Evolutionary conservation across 768 basidiomycete species (phyloP).

Genomic region (Galerina sulciceps): DNA sequence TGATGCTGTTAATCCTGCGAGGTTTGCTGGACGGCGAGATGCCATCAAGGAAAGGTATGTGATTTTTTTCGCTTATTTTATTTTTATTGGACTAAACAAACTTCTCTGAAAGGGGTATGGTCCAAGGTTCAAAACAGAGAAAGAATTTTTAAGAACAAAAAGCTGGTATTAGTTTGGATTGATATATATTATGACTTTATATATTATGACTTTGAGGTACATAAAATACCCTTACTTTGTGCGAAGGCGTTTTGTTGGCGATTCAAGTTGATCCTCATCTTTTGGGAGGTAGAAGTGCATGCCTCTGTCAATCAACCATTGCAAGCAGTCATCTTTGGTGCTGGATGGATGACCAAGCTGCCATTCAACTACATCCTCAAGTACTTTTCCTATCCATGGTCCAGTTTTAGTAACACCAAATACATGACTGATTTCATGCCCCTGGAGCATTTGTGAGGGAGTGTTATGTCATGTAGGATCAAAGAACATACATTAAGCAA

Average conservation of each 20-base stretch:
- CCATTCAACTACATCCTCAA: conserved; percentile 80
- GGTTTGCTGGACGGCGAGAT: conserved; percentile 68
- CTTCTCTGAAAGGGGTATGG: conserved; percentile 66
- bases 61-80: neutral
- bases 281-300: conserved; percentile 39
- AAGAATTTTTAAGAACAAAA: conserved; percentile 34
- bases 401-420: conserved; percentile 65
- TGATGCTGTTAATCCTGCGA: conserved; percentile 72
- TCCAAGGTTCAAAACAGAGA: conserved; percentile 72
- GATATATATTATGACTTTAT: neutral
- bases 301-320: conserved; percentile 69
- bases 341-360: conserved; percentile 77
- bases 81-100: neutral
- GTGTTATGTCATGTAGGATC: neutral
- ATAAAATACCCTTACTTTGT: conserved; percentile 28
- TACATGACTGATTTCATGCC: conserved; percentile 61
- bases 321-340: conserved; percentile 66
- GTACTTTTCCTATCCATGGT: conserved; percentile 66
- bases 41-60: conserved; percentile 74
- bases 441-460: conserved; percentile 49
- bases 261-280: conserved; percentile 30
- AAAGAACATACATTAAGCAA: conserved; percentile 73
- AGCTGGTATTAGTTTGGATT: conserved; percentile 9
- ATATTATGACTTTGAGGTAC: neutral
- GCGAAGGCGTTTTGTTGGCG: conserved; percentile 42